Evolutionary conservation across 2,329 filamentous ascomycete species (phyloP).

Genomic region (Microcyclospora pomicola): DNA sequence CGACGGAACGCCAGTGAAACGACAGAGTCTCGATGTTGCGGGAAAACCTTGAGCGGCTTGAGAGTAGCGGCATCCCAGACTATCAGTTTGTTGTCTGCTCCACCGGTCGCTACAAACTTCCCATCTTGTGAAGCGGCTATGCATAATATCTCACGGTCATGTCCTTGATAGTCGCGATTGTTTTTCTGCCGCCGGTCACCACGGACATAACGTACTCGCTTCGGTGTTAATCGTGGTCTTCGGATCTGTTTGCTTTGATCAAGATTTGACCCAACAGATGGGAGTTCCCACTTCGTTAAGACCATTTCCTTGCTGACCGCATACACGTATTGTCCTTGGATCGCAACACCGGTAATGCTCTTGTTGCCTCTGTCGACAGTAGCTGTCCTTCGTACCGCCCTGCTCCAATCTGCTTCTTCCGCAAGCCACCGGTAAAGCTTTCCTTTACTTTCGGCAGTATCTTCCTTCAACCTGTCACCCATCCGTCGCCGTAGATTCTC

Average conservation of each 20-base stretch:
- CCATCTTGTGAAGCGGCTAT: conserved; percentile 82
- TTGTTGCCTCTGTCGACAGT: conserved; percentile 24
- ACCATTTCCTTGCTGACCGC: conserved; percentile 75
- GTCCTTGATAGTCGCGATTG: conserved; percentile 63
- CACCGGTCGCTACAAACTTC: conserved; percentile 81
- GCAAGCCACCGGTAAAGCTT: conserved; percentile 74
- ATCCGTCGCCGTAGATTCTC: conserved; percentile 60
- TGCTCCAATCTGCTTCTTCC: conserved; percentile 53
- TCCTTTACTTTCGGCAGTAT: conserved; percentile 83
- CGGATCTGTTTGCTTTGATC: conserved; percentile 5
- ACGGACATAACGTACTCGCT: conserved; percentile 46
- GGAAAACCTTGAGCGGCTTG: conserved; percentile 67
- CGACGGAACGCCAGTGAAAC: conserved; percentile 69
- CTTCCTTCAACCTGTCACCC: conserved; percentile 68
- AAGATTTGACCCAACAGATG: conserved; percentile 28
- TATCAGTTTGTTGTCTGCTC: conserved; percentile 68
- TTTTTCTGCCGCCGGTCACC: conserved; percentile 47
- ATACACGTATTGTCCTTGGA: conserved; percentile 69
- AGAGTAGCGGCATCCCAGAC: conserved; percentile 76
- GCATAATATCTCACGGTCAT: conserved; percentile 65
- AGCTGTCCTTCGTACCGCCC: conserved; percentile 59
- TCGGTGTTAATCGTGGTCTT: conserved; percentile 41
- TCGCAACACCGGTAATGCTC: conserved; percentile 64
- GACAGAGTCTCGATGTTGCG: conserved; percentile 78
- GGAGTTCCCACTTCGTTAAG: conserved; percentile 80